A percentile compares a stretch with the other conserved stretches of the same genome.
Conservation (phyloP, 2,329 filamentous ascomycete genomes). For the Penicillium sp. region DNA sequence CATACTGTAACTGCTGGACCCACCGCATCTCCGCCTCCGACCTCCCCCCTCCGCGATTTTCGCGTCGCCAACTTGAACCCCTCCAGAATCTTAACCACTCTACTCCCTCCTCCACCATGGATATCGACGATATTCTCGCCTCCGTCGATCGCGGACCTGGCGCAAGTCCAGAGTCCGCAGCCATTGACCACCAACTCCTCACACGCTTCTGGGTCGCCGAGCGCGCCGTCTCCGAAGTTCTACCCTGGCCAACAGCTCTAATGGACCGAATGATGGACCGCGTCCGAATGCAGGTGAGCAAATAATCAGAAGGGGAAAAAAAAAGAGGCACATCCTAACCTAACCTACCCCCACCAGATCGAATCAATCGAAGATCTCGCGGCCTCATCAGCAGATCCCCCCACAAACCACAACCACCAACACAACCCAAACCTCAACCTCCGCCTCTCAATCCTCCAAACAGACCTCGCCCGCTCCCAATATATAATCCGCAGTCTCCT, state of each 20-base stretch:
- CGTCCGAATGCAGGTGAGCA: conserved; percentile 63
- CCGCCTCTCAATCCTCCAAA: conserved; percentile 90
- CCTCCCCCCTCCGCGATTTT: conserved; percentile 33
- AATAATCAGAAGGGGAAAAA: background rate
- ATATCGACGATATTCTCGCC: conserved; percentile 79
- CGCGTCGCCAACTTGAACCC: conserved; percentile 28
- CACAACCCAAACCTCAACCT: conserved; percentile 93
- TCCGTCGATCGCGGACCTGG: conserved; percentile 67
- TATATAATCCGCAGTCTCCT: conserved; percentile 85
- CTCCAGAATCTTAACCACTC: background rate
- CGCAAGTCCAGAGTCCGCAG: conserved; percentile 40
- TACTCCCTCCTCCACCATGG: conserved; percentile 56
- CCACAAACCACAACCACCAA: conserved; percentile 57
- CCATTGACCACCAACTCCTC: conserved; percentile 78
- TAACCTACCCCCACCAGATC: conserved; percentile 44
- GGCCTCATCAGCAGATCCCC: conserved; percentile 38
- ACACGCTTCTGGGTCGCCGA: conserved; percentile 95
- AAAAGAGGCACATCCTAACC: background rate
- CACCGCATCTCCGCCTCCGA: too few relatives aligned
- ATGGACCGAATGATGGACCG: conserved; percentile 81
- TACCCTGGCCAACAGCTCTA: conserved; percentile 75
- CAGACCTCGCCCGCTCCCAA: conserved; percentile 92
- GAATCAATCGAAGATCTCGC: conserved; percentile 68
- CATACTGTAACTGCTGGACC: background rate
- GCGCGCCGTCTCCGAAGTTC: conserved; percentile 83